These are phyloP conservation scores for Ambrosiella cleistominuta DNA, from an alignment of 2,329 filamentous ascomycete genomes.

Conservation along the genomic window DNA sequence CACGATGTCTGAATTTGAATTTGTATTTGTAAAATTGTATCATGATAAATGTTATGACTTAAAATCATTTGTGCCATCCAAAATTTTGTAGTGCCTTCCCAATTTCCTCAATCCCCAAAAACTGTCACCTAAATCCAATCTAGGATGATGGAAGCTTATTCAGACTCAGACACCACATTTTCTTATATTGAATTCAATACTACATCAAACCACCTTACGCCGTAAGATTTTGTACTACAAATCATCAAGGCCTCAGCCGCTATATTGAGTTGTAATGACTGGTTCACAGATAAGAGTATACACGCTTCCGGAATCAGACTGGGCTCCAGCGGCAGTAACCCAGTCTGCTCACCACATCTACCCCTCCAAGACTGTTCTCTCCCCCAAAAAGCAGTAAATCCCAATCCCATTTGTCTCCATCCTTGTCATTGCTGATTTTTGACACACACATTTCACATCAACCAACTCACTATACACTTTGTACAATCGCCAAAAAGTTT, in stretches of 20 bases:
- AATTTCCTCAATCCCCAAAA: too few species aligned
- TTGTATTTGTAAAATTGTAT: too few species aligned
- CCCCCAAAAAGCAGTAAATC: slow-evolving; percentile 4
- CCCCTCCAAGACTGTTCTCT: slow-evolving; percentile 6
- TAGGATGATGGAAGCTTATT: too few species aligned
- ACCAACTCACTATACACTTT: background rate
- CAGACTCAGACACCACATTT: too few species aligned
- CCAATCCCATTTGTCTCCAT: background rate
- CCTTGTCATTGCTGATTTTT: background rate
- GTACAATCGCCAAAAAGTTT: slow-evolving; percentile 1
- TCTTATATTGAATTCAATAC: background rate
- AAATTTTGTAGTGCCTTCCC: too few species aligned
- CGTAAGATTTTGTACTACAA: background rate
- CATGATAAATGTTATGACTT: too few species aligned
- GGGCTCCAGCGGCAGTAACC: background rate
- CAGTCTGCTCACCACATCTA: background rate
- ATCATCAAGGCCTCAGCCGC: background rate
- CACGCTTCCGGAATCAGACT: background rate
- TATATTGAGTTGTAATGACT: slow-evolving; percentile 1
- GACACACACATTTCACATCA: background rate
- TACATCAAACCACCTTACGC: background rate
- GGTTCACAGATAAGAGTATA: slow-evolving; percentile 6
- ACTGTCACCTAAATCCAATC: too few species aligned
- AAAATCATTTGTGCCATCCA: too few species aligned
- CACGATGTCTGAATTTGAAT: too few species aligned